These are phyloP conservation scores for Lippia alba DNA, from an alignment of 305 asterid genomes.

Conservation along the genomic window DNA sequence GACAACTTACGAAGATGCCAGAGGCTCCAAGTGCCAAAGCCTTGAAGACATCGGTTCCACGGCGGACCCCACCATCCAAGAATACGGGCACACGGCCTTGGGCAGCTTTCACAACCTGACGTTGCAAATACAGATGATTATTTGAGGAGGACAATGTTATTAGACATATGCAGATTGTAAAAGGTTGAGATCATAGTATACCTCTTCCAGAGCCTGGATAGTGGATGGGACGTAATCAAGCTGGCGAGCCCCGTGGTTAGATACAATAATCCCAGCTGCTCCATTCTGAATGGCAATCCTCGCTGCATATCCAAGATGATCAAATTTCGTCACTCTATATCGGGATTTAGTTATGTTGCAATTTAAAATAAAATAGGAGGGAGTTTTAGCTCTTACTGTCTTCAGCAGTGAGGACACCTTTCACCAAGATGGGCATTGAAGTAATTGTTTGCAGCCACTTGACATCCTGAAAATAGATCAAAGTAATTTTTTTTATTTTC, in stretches of 20 bases:
- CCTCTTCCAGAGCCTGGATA: constrained; percentile 91
- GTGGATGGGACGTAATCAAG: constrained; percentile 93
- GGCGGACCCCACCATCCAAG: constrained; percentile 93
- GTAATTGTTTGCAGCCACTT: constrained; percentile 95
- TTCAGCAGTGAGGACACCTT: constrained; percentile 92
- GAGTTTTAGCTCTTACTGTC: constrained; percentile 59
- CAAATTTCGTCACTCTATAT: constrained; percentile 3
- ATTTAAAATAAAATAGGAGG: constrained; percentile 7
- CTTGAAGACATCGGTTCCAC: constrained; percentile 96
- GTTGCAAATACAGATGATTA: not conserved
- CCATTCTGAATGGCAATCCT: constrained; percentile 80
- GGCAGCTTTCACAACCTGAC: constrained; percentile 91
- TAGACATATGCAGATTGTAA: not conserved
- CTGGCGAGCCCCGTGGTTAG: constrained; percentile 97
- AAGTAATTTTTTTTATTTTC: not conserved
- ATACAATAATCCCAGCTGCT: constrained; percentile 87
- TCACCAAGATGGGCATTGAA: constrained; percentile 80
- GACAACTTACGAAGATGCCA: constrained; percentile 81
- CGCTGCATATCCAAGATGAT: constrained; percentile 48
- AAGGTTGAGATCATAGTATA: constrained; percentile 16
- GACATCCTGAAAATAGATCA: constrained; percentile 58
- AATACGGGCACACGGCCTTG: constrained; percentile 90
- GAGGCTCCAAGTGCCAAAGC: constrained; percentile 94
- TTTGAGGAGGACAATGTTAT: not conserved
- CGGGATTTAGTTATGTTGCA: constrained; percentile 5